phyloP scores from a whole-genome alignment of 441 rosid species.

The Daphne laureola region DNA sequence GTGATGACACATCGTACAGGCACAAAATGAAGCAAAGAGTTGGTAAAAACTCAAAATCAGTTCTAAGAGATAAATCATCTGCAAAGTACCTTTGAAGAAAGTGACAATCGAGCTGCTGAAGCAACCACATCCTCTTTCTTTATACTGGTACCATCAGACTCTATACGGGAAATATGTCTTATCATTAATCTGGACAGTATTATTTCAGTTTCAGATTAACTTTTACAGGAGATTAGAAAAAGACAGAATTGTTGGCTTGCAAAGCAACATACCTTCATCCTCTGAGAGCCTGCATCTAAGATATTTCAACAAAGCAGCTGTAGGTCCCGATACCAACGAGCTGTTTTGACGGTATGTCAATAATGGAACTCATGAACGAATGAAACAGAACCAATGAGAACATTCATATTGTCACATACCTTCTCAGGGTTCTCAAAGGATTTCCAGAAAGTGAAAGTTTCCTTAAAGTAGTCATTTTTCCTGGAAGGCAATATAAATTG shows the following conservation, averaged over 20 bases:
- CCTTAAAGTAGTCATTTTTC: conserved; percentile 76
- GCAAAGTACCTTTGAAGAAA: conserved; percentile 64
- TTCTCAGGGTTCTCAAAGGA: conserved; percentile 84
- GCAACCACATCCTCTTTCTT: conserved; percentile 56
- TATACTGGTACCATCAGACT: conserved; percentile 48
- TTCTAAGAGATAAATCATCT: background rate
- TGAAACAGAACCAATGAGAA: conserved; percentile 1
- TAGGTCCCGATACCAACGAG: conserved; percentile 87
- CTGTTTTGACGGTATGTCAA: conserved; percentile 29
- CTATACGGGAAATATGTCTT: conserved; percentile 26
- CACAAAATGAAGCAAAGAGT: background rate
- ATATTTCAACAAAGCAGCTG: conserved; percentile 70
- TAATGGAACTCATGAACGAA: conserved; percentile 15
- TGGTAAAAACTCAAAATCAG: background rate
- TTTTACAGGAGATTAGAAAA: conserved; percentile 2
- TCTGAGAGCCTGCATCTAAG: conserved; percentile 81
- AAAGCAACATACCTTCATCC: conserved; percentile 48
- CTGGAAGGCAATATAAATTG: conserved; percentile 26
- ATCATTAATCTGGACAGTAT: conserved; percentile 14
- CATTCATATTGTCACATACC: conserved; percentile 25
- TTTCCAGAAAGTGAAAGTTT: conserved; percentile 79
- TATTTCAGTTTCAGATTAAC: no score
- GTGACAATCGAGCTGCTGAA: conserved; percentile 77
- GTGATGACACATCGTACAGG: no score
- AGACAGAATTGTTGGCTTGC: background rate